These are phyloP conservation scores for Debaryomyces subglobosus DNA, from an alignment of 1,139 yeast genomes.

Conservation along the genomic window DNA sequence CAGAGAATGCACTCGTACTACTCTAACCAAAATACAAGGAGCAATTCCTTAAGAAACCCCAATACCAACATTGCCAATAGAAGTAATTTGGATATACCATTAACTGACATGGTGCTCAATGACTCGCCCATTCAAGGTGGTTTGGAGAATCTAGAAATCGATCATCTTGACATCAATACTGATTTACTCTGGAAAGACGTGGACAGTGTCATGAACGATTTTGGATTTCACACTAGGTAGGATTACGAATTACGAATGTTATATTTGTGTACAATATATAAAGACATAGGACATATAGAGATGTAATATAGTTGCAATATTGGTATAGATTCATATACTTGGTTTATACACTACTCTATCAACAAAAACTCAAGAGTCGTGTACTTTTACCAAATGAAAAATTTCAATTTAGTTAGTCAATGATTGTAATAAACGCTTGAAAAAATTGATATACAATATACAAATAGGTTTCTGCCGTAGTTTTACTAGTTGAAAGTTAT, in stretches of 20 bases:
- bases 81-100: neutral
- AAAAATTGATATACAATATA: conserved; percentile 1
- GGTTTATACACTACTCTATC: neutral
- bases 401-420: conserved; percentile 4
- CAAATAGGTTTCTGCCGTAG: conserved; percentile 7
- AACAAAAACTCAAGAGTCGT: conserved; percentile 5
- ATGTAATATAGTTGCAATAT: neutral
- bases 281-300: neutral
- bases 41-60: neutral
- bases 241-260: neutral
- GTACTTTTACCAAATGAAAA: conserved; percentile 3
- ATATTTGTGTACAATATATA: conserved; percentile 4
- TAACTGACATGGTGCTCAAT: conserved; percentile 15
- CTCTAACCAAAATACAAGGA: neutral
- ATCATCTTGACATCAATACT: conserved; percentile 43
- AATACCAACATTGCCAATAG: neutral
- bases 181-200: conserved; percentile 89
- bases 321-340: neutral
- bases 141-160: conserved; percentile 37
- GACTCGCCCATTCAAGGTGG: conserved; percentile 39
- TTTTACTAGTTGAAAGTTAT: conserved; percentile 11
- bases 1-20: neutral
- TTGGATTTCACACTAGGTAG: conserved; percentile 68
- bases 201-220: conserved; percentile 89
- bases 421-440: conserved; percentile 2